Base-by-base conservation (phyloP, 371 early-diverging fungal genomes). In the Mortierella sp. region DNA sequence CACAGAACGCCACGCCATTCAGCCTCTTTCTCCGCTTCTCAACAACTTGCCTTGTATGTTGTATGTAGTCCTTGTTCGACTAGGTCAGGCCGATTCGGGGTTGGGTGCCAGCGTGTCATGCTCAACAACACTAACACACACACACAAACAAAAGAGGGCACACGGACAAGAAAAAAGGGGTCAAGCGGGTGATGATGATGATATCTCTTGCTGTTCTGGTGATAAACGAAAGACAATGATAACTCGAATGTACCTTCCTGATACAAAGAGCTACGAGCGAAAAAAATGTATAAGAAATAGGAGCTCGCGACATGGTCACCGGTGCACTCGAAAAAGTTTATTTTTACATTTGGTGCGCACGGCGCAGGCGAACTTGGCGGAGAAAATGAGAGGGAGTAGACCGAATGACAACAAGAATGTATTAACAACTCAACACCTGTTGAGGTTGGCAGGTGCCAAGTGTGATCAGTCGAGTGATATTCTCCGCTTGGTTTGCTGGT, bases 161-260 rank as follows among this genome's bases (percentile, higher is more conserved):
- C 72, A 72, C 72, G 48, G 74, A 58, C 34, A 74, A n/a, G 14
- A 8, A 74, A 55, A 55, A 73, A n/a, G 55, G 50, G 72, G 48
- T 50, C 13, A 48, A 48, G 9, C 9, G n/a, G 11, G 42, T 6
- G 38, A 34, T 19, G 7, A 34, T 19, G 42, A 19, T 7, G 68
- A 42, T 68, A 21, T 11, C 13, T 63, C 11, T 10, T 58, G 19
- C 31, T 58, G 57, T 9, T 57, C 9, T 28, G 31, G 11, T 58
- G 58, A 28, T 58, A 42, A 42, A 42, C 42, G 5, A 68, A 7
- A 8, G n/a, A n/a, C n/a, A n/a, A 0, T 9, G 5, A 24, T 54
- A 21, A 38, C 21, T 34, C 5, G 10, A 26, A 26, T 57, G 57
- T 63, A 28, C 63, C 63, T 63, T 31, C 11, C 24, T 42, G 42